Evolutionary conservation across 345 rosid species (phyloP), one percentile per base, ranked within the genome.

Genomic region (Erucastrum elatum): DNA sequence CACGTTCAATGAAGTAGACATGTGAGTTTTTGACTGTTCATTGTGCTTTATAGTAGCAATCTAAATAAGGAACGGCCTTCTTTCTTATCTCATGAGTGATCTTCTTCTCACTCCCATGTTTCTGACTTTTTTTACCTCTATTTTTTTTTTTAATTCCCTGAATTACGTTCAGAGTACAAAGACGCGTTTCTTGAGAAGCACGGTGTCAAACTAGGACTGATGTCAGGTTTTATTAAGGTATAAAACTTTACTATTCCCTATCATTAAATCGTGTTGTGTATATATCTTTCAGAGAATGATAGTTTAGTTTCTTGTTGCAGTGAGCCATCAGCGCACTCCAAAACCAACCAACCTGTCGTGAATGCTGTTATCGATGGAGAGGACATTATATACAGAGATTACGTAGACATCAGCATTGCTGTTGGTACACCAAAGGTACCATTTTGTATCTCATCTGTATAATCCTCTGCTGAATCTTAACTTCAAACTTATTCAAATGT

Each of bases 351-450:
- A 77, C 98, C 98, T 31, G 85, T 90, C 60, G 86, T 92, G n/a
- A 94, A 94, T 87, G 97, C 98, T 55, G 98, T 94, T 34, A 94
- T 94, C 64, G 98, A 94, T 58, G 98, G 98, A 31, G 97, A 94
- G 41, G 98, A 94, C 79, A 94, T 94, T 64, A 92, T 91, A 62
- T 94, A 92, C 79, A 87, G 97, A 84, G 97, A 94, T 67, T 94
- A 94, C 60, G 58, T 92, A 25, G 98, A 94, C 75, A 87, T 94
- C 74, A 94, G 96, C 80, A 87, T 92, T 35, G 97, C 98, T 15
- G 89, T 93, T 71, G 98, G 98, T 70, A 90, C 97, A 58, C 90
- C 92, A 66, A 90, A 92, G 97, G n/a, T n/a, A n/a, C n/a, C n/a
- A n/a, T n/a, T n/a, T n/a, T n/a, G n/a, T n/a, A n/a, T n/a, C n/a